Conservation (phyloP, 2,329 filamentous ascomycete species). For the Colletotrichum limetticola region DNA sequence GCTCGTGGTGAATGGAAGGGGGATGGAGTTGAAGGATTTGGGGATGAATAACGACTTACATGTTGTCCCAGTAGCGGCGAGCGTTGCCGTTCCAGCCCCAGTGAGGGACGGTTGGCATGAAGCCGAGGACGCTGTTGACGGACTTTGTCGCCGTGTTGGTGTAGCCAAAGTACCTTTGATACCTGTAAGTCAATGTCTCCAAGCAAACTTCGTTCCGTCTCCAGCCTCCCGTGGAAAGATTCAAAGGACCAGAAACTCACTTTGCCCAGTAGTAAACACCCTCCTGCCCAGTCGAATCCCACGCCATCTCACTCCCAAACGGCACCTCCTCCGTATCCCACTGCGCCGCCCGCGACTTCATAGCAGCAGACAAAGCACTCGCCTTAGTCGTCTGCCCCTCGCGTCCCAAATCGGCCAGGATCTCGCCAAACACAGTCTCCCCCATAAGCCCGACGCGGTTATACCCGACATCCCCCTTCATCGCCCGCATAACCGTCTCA, state of each 20-base stretch:
- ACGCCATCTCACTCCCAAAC: slow-evolving; percentile 70
- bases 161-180: slow-evolving; percentile 56
- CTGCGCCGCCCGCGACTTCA: slow-evolving; percentile 57
- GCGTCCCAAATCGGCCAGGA: slow-evolving; percentile 60
- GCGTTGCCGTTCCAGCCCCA: slow-evolving; percentile 73
- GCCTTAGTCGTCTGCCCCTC: slow-evolving; percentile 56
- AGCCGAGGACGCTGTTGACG: slow-evolving; percentile 64
- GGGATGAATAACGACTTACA: slow-evolving; percentile 46
- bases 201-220: too few species aligned
- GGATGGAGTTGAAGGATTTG: too few species aligned
- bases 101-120: slow-evolving; percentile 66
- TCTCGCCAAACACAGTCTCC: slow-evolving; percentile 65
- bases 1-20: too few species aligned
- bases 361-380: slow-evolving; percentile 51
- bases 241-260: slow-evolving; percentile 39
- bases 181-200: not conserved
- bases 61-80: slow-evolving; percentile 69
- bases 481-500: slow-evolving; percentile 55
- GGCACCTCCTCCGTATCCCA: slow-evolving; percentile 64
- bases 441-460: slow-evolving; percentile 65
- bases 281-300: slow-evolving; percentile 71
- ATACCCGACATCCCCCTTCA: slow-evolving; percentile 54
- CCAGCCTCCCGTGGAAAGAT: too few species aligned
- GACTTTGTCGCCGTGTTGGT: slow-evolving; percentile 57
- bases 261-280: slow-evolving; percentile 69